Percentiles rank a stretch among this genome's conserved stretches.
phyloP scores from a whole-genome alignment of 306 rosid genomes.

The Amphicarpaea edgeworthii region DNA sequence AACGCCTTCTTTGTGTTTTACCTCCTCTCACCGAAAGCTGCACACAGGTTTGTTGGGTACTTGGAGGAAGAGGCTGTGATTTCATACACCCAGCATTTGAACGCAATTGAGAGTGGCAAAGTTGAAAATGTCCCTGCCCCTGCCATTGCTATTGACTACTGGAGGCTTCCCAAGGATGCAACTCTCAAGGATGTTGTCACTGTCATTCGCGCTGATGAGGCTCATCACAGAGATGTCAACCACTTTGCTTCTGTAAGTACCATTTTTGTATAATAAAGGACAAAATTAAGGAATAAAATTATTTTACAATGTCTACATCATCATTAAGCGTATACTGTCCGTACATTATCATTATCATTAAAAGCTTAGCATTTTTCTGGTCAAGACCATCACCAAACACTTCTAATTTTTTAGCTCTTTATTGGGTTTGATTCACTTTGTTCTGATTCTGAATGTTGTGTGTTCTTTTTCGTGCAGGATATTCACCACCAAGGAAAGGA shows the following conservation, averaged over 20 bases:
- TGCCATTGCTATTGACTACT: conserved; percentile 84
- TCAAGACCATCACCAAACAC: too few relatives aligned
- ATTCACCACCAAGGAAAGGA: conserved; percentile 58
- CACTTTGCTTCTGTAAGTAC: conserved; percentile 82
- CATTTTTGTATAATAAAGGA: not conserved
- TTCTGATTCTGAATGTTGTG: not conserved
- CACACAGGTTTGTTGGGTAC: conserved; percentile 81
- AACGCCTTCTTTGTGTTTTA: conserved; percentile 69
- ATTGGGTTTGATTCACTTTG: not conserved
- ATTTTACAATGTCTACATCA: too few relatives aligned
- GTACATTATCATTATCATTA: too few relatives aligned
- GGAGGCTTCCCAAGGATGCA: conserved; percentile 79
- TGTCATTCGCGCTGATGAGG: conserved; percentile 89
- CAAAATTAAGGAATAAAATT: too few relatives aligned
- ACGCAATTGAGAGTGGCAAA: conserved; percentile 65
- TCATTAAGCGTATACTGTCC: too few relatives aligned
- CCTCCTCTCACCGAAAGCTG: conserved; percentile 67
- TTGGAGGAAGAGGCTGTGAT: conserved; percentile 80
- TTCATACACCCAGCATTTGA: conserved; percentile 68
- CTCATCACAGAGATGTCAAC: conserved; percentile 82
- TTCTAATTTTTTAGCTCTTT: not conserved
- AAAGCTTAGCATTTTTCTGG: too few relatives aligned
- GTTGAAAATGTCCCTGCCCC: conserved; percentile 78
- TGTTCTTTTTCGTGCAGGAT: conserved; percentile 47
- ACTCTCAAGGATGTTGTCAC: conserved; percentile 71